phyloP scores from a whole-genome alignment of 345 rosid species.

The Syzygium aqueum region DNA sequence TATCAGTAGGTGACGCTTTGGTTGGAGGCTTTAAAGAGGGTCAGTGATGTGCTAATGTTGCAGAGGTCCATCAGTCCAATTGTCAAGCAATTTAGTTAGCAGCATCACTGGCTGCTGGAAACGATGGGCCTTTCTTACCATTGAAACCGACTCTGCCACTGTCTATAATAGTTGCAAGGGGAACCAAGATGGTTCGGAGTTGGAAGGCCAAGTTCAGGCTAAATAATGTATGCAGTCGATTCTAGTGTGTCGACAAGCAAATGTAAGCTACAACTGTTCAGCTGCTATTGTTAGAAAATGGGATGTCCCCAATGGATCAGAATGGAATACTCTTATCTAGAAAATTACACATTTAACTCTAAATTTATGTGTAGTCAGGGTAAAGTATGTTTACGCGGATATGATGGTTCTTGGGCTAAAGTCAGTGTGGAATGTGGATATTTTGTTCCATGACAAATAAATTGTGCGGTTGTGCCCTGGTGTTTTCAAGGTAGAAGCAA shows the following conservation, averaged over 20 bases:
- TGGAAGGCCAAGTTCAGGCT: neutral
- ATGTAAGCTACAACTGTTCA: neutral
- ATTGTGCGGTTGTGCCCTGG: neutral
- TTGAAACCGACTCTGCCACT: neutral
- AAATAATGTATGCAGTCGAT: neutral
- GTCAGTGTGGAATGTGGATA: neutral
- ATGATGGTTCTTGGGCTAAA: neutral
- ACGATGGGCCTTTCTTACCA: neutral
- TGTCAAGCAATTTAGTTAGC: neutral
- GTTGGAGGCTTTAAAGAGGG: neutral
- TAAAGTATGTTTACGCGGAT: neutral
- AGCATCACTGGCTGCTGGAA: neutral
- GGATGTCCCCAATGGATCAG: neutral
- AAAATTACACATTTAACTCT: too few relatives aligned
- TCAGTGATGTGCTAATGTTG: neutral
- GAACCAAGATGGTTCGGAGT: neutral
- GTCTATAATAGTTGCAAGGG: neutral
- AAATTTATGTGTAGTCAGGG: neutral
- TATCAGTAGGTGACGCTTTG: neutral
- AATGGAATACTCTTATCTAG: neutral
- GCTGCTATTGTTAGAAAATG: neutral
- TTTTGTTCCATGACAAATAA: neutral
- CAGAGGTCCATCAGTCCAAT: neutral
- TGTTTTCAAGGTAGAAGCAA: neutral
- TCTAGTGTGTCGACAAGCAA: neutral